Evolutionary conservation across 2,329 filamentous ascomycete genomes (phyloP).

Genomic region (Penicillium decumbens): DNA sequence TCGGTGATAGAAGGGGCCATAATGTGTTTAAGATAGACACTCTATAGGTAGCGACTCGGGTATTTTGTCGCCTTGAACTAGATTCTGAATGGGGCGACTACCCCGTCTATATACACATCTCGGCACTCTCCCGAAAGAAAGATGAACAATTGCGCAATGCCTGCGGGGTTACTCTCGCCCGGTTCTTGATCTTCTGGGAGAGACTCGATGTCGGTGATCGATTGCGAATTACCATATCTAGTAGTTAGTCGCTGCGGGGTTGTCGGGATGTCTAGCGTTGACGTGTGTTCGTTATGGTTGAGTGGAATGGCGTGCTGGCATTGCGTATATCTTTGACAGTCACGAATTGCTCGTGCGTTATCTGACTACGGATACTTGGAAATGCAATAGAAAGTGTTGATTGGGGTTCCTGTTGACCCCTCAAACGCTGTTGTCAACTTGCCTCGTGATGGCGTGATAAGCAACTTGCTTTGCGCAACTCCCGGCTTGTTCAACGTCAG

Average conservation of each 20-base stretch:
- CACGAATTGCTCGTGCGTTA: neutral
- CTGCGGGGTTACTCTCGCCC: constrained; percentile 11
- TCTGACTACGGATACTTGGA: neutral
- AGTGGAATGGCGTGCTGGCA: constrained; percentile 16
- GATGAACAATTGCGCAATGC: constrained; percentile 12
- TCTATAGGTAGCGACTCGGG: too few species aligned
- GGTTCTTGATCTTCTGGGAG: neutral
- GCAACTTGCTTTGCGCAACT: constrained; percentile 4
- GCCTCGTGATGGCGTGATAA: constrained; percentile 15
- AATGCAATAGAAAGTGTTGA: neutral
- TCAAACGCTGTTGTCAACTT: neutral
- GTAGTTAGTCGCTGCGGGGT: constrained; percentile 1
- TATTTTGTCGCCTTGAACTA: neutral
- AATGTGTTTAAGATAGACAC: neutral
- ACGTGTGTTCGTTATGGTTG: constrained; percentile 2
- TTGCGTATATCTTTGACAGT: neutral
- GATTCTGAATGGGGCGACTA: neutral
- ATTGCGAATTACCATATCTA: neutral
- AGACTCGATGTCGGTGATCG: neutral
- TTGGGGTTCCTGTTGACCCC: neutral
- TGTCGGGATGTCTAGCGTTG: constrained; percentile 9
- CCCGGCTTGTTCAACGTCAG: neutral
- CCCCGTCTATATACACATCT: constrained; percentile 8
- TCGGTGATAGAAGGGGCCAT: constrained; percentile 38
- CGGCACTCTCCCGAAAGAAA: constrained; percentile 5